Evolutionary conservation across 768 basidiomycete species (phyloP), one percentile per base, ranked within the genome.

Genomic region (Baorangia bicolor): DNA sequence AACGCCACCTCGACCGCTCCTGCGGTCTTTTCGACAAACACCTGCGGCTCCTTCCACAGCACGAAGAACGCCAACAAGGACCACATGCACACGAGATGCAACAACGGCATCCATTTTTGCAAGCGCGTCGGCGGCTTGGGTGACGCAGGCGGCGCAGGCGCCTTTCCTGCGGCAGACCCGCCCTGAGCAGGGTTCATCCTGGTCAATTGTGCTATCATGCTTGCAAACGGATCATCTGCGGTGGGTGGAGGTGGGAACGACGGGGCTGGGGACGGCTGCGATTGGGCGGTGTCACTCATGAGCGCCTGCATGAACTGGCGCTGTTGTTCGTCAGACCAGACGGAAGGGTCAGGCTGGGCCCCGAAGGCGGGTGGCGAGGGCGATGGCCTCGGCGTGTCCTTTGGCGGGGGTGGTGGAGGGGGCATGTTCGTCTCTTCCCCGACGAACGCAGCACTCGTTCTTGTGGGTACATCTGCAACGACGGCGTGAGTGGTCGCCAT

Each of bases 311-410:
- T 74, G 58, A 90, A 79, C 59, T 86, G 84, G 51, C 75, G 76
- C 63, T 89, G 87, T 56, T 89, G 85, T 55, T 90, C 85, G 41
- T 81, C 74, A 10, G 83, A 80, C 88, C 86, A 89, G 13, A 78
- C 78, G 4, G 83, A 79, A 0, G 84, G 80, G 63, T 85, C 84
- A 5, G 78, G 73, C 55, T 64, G 55, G n/a, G 60, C 55, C 4
- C 21, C 16, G 21, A 33, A 61, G 60, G 65, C 34, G 58, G 72
- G 53, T 30, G 56, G 63, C 16, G 65, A 57, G 44, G 55, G 70
- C 45, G 61, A 65, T 49, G 67, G 60, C 46, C 67, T 59, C 58
- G 54, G 68, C 25, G 64, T 60, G 56, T 66, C 61, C 56, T 59
- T 63, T 55, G 54, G 55, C 45, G 64, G 64, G 6, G 44, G 58